Evolutionary conservation across 2,329 filamentous ascomycete species (phyloP), one percentile per base, ranked within the genome.

Genomic region (Didymella pomorum): DNA sequence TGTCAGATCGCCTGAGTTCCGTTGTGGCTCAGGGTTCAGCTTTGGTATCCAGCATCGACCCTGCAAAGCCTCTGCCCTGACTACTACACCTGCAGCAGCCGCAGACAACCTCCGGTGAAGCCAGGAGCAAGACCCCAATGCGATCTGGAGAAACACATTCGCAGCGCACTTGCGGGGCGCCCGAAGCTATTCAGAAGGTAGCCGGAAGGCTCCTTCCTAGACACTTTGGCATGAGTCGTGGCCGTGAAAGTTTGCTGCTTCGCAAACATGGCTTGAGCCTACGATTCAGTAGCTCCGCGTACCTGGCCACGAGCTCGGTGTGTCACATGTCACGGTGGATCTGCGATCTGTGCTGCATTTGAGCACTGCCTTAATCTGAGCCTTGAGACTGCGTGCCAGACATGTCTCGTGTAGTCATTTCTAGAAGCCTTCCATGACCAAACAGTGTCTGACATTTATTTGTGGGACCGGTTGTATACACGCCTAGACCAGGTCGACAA

Each of bases 81-180:
- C 33, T 31, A 29, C 50, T 42, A 39, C 44, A 49, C 50, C 29
- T 49, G 31, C 50, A 50, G 50, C 56, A 53, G 56, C 31, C 50
- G 56, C 50, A 46, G 26, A 33, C 45, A 42, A n/a, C 33, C 45
- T 58, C 50, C 46, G 50, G 50, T 51, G 50, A 58, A 49, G 31
- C 45, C 39, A 54, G 56, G 56, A 58, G 50, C 39, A 53, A 53
- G 37, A 29, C 39, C 56, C 56, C 31, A 53, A 54, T 41, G 45
- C 45, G 46, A 50, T 20, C 50, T 58, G 56, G 46, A 58, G 50
- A 54, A 54, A 50, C 50, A 58, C 23, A 29, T 14, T 39, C 29
- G 20, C 28, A 39, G 3, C 14, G 50, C 41, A 20, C 41, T 50
- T 58, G 50, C 56, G 56, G 56, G 45, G 56, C 56, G 56, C 45